Base-by-base conservation (phyloP, 257 asterid genomes). In the Solanum ossicruentum region DNA sequence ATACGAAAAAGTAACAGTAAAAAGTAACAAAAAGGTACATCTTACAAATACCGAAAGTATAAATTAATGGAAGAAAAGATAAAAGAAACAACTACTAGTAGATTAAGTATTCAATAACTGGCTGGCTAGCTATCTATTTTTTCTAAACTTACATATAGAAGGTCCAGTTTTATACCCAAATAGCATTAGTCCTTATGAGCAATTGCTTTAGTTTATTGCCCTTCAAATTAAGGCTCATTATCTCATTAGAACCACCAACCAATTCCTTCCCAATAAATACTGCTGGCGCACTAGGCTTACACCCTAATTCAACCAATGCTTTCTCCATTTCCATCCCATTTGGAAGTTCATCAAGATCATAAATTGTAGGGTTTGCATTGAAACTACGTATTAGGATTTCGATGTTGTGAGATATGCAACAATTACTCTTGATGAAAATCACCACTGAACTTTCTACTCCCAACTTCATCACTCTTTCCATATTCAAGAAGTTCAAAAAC, bases 211-310 rank as follows among this genome's bases (percentile, higher is more conserved):
- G 91, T 89, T 90, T 72, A 72, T 72, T 71, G 7, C 93, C 89
- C 83, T 82, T 84, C 51, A 93, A 60, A 80, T 89, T 87, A 71
- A 93, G 98, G 88, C 93, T 92, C 89, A 94, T 92, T 7, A 91
- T 86, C 87, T 91, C 93, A 77, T 93, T 80, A 8, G 95, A 91
- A 57, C 98, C 97, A 55, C 94, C 96, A 7, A 92, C 61, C 28
- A 90, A 90, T 11, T 89, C 61, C 8, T 70, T 71, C 26, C 95
- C 97, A 5, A 92, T 86, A 87, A 91, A 92, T 83, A 93, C 93
- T 6, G 95, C 91, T 10, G 96, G 97, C 2, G 88, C 91, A 56
- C 83, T 85, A 8, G 94, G 94, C 81, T 84, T 81, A 56, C 94
- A 88, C 75, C 97, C 98, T 32, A 91, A 49, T 20, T 78, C 85